Base-by-base conservation (phyloP, 2,329 filamentous ascomycete species). In the Aspergillus texensis region DNA sequence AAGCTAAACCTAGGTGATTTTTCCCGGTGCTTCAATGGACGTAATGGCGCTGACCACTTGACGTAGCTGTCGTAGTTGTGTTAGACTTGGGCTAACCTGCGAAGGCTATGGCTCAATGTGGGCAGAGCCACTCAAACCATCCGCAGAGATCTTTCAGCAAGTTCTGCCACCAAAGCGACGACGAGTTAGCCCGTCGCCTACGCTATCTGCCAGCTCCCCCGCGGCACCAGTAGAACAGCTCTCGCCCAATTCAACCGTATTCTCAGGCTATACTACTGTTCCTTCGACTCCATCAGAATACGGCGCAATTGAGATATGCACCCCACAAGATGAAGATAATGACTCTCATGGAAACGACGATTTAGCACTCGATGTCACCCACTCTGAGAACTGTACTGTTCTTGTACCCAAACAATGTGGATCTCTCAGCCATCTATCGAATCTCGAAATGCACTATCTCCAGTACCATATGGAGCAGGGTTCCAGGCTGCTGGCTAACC, bases 81-180 rank as follows among this genome's bases (percentile, higher is more conserved):
- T 68, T 58, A 75, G 72, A 36, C 66, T 76, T 58, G 77, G 76
- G 6, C 68, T 75, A 21, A 65, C 61, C n/a, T 79, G 77, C 54
- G 77, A 78, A 62, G 77, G 77, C 11, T 79, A 79, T 69, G 70
- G 72, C 16, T 77, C 74, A 24, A 70, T 78, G 50, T 79, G 77
- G 77, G 72, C 72, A 56, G 67, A 71, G 41, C 76, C 76, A 12
- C 62, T 79, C 26, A 68, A 72, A n/a, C 77, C 76, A 19, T 72
- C 69, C 4, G 69, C 74, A 28, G 65, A 70, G 30, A 65, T 74
- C 26, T 78, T 77, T 43, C 71, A 69, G n/a, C 65, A 71, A 19
- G 21, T 46, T 28, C 64, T 61, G 45, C 24, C 53, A 14, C 32
- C 68, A 21, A 75, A 73, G 59, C 65, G 70, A 60, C 68, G 67